Base-by-base conservation (phyloP, 495 filamentous ascomycete genomes). In the Talaromyces proteolyticus region DNA sequence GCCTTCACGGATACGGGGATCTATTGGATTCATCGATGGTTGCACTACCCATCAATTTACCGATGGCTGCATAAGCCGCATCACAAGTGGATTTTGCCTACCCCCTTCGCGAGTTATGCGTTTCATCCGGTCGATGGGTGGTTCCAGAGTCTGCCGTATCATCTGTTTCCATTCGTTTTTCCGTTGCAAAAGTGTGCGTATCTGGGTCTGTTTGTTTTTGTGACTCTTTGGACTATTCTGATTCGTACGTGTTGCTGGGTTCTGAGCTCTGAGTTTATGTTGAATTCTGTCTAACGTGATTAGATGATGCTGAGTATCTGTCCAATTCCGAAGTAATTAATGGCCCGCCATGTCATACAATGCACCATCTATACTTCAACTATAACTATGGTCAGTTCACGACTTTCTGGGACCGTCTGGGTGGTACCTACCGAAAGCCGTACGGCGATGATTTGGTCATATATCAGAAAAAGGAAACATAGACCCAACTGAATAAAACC, bases 71-170 rank as follows among this genome's bases (percentile, higher is more conserved):
- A 90, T 77, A 90, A 90, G 77, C 80, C 84, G 34, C 86, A 90
- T 68, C 86, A 90, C 78, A 89, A 88, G 70, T 90, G 86, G 86
- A 88, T 89, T 69, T 85, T 88, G 81, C 87, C 86, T n/a, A 88
- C 86, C 3, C 87, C 86, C 12, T 89, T 69, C 60, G 87, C 86
- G 10, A 77, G 73, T 49, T 78, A 87, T 67, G 86, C 86, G 49
- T 89, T 89, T 76, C 84, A 89, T 72, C 86, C 86, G 2, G 51
- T 89, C 20, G 86, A 89, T 65, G 86, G 86, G 61, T 89, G 74
- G 58, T 65, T 77, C 17, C 86, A 89, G 72, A 78, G 80, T 53
- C 41, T 88, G 17, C 86, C 86, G 5, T 90, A 89, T 70, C 86
- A 89, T 68, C 29, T 88, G 50, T 90, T 86, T 68, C 83, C 85